Percentiles rank a stretch among this genome's conserved stretches.
Evolutionary conservation across 495 filamentous ascomycete species (phyloP).

Genomic region (Aspergillus leporis): DNA sequence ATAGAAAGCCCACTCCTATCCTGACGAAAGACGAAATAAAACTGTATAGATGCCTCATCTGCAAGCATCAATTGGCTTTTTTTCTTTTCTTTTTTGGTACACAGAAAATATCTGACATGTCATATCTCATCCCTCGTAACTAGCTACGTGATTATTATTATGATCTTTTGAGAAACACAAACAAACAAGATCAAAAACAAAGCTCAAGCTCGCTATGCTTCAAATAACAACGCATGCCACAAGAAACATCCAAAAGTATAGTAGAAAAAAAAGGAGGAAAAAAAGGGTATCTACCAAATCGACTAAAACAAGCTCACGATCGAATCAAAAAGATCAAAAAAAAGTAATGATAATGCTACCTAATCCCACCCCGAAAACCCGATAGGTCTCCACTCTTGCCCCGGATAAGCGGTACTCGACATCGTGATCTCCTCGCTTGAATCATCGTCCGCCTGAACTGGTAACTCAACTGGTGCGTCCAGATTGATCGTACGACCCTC

Average conservation of each 20-base stretch:
- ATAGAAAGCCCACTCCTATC: conserved; percentile 1
- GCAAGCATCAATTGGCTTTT: neutral
- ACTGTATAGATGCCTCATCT: neutral
- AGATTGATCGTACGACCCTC: conserved; percentile 25
- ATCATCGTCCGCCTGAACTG: conserved; percentile 45
- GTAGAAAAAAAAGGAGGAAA: conserved; percentile 13
- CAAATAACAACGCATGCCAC: neutral
- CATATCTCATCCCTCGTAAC: neutral
- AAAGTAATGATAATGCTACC: conserved; percentile 12
- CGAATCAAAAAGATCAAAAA: neutral
- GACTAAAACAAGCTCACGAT: neutral
- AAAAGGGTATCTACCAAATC: conserved; percentile 5
- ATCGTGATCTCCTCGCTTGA: conserved; percentile 61
- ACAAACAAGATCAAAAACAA: no score
- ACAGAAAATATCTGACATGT: neutral
- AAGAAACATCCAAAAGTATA: neutral
- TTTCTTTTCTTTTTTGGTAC: neutral
- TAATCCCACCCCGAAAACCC: conserved; percentile 31
- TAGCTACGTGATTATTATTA: no score
- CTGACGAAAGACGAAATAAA: conserved; percentile 15
- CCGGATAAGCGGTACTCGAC: conserved; percentile 78
- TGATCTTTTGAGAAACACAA: no score
- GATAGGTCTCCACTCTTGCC: conserved; percentile 76
- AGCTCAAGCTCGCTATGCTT: neutral
- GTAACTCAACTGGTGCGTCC: conserved; percentile 36